These are phyloP conservation scores for Picea glauca DNA, from an alignment of 75 land plant species.

Conservation along the genomic window DNA sequence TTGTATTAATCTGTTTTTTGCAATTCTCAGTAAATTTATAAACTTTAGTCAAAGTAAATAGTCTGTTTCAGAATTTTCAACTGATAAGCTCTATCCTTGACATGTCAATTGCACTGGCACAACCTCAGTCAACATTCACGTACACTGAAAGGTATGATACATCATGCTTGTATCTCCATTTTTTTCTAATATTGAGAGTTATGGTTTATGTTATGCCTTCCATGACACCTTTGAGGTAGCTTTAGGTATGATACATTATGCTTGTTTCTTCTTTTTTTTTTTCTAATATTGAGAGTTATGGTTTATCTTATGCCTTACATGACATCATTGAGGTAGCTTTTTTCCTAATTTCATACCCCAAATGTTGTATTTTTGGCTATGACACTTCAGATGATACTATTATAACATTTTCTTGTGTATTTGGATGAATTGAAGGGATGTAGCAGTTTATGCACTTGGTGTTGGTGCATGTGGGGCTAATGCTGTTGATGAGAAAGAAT, in stretches of 20 bases:
- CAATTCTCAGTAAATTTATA: too few relatives aligned
- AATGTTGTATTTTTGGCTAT: neutral
- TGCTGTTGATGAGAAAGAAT: slow-evolving; percentile 76
- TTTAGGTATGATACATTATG: neutral
- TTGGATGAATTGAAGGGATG: slow-evolving; percentile 55
- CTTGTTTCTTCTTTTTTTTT: neutral
- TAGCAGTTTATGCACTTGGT: slow-evolving; percentile 82
- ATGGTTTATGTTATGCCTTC: neutral
- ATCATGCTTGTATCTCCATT: too few relatives aligned
- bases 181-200: neutral
- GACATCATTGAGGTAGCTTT: neutral
- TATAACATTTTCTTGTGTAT: neutral
- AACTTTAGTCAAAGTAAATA: too few relatives aligned
- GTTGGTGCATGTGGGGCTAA: slow-evolving; percentile 78
- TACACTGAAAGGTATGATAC: slow-evolving; percentile 12
- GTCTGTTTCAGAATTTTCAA: too few relatives aligned
- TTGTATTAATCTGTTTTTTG: too few relatives aligned
- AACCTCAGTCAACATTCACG: neutral
- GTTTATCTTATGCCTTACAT: neutral
- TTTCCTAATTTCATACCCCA: neutral
- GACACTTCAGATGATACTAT: neutral
- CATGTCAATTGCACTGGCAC: neutral
- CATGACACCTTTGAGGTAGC: neutral
- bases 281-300: neutral
- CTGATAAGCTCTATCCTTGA: too few relatives aligned